Evolutionary conservation across 176 grass and related monocot genomes (phyloP).

Genomic region (Rhynchospora tenuis): DNA sequence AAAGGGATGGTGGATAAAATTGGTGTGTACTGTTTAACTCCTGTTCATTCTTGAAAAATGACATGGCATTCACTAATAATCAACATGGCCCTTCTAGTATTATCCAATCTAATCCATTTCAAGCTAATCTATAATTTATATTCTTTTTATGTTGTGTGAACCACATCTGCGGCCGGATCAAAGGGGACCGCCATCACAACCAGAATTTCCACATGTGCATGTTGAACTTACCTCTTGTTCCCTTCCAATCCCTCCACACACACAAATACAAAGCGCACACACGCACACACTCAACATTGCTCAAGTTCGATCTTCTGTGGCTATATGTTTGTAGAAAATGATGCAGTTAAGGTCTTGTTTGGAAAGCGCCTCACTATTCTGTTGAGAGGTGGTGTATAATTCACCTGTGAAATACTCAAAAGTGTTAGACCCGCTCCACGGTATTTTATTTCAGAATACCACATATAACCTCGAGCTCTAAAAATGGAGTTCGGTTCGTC

Average conservation of each 20-base stretch:
- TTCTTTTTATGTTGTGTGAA: slow-evolving; percentile 6
- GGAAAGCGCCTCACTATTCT: background rate
- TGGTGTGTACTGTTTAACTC: background rate
- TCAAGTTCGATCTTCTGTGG: background rate
- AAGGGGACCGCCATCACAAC: slow-evolving; percentile 21
- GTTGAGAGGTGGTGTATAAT: background rate
- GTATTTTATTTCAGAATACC: background rate
- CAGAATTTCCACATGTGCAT: slow-evolving; percentile 9
- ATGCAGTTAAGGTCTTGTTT: background rate
- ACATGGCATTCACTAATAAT: background rate
- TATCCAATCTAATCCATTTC: slow-evolving; percentile 2
- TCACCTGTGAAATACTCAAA: too few relatives aligned
- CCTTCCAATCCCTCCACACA: background rate
- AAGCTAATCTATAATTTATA: background rate
- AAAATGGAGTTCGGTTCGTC: background rate
- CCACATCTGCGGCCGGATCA: slow-evolving; percentile 14
- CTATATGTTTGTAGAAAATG: background rate
- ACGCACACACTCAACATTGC: background rate
- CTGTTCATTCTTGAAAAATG: background rate
- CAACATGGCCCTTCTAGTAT: background rate
- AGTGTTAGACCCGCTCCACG: background rate
- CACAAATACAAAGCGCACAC: background rate
- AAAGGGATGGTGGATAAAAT: background rate
- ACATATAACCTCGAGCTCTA: background rate
- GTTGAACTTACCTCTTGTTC: slow-evolving; percentile 1